phyloP scores from a whole-genome alignment of 257 asterid species.

The Phtheirospermum japonicum region DNA sequence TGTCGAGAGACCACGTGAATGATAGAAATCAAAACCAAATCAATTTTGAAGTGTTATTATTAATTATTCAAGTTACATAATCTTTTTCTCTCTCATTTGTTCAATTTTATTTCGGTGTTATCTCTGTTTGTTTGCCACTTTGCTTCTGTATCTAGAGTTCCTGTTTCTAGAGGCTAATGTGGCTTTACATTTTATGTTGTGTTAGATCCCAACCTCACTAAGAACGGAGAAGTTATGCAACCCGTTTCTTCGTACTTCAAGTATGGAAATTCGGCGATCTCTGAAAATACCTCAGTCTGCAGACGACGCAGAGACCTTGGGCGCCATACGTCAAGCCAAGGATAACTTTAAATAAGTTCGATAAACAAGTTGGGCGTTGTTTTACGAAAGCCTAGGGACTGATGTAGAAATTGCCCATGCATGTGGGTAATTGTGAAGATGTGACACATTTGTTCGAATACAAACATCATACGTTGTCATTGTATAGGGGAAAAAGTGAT shows the following conservation, averaged over 20 bases:
- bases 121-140: conserved; percentile 11
- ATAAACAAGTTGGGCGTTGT: background rate
- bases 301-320: conserved; percentile 71
- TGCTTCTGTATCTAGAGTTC: background rate
- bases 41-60: conserved; percentile 10
- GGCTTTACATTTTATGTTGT: conserved; percentile 19
- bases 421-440: background rate
- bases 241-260: conserved; percentile 91
- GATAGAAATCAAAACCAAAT: background rate
- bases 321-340: conserved; percentile 76
- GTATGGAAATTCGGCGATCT: conserved; percentile 68
- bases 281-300: conserved; percentile 64
- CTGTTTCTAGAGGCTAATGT: background rate
- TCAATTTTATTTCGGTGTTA: background rate
- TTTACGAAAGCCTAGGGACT: background rate
- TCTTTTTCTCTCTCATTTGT: background rate
- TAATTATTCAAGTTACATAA: background rate
- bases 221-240: conserved; percentile 76
- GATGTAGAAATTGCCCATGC: background rate
- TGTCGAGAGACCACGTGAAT: background rate
- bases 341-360: conserved; percentile 55
- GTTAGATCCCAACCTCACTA: conserved; percentile 78
- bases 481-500: background rate
- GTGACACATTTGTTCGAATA: background rate
- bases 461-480: background rate